Percentiles rank a stretch among this genome's conserved stretches.
phyloP scores from a whole-genome alignment of 108 stramenopile species.

The Parietichytrium sp. region DNA sequence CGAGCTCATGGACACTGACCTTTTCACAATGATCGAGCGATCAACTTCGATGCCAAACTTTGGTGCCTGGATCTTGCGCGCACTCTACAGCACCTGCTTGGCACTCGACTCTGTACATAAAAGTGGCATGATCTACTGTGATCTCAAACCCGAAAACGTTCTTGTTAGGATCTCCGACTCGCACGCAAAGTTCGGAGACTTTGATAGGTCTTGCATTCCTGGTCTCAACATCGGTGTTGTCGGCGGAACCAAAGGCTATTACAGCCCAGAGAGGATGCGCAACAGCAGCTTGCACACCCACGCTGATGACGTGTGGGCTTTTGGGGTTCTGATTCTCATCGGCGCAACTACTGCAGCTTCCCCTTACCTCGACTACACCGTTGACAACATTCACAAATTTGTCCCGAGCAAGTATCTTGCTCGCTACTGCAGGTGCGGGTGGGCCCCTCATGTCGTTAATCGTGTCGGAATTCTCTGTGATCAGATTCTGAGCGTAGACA shows the following conservation, averaged over 20 bases:
- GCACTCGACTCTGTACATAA: conserved; percentile 1
- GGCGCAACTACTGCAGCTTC: conserved; percentile 30
- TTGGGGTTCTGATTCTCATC: conserved; percentile 27
- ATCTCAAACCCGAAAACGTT: conserved; percentile 28
- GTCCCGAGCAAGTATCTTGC: not conserved
- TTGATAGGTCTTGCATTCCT: conserved; percentile 19
- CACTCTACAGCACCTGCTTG: not conserved
- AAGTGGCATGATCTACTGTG: conserved; percentile 22
- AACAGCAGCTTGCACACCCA: conserved; percentile 13
- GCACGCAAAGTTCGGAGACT: conserved; percentile 28
- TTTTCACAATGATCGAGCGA: conserved; percentile 39
- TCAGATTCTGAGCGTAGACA: not conserved
- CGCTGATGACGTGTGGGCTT: conserved; percentile 28
- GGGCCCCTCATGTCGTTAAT: not conserved
- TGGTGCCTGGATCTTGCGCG: not conserved
- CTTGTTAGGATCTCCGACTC: not conserved
- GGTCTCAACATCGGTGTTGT: conserved; percentile 30
- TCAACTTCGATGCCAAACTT: conserved; percentile 11
- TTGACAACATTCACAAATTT: not conserved
- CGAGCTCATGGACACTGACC: conserved; percentile 37
- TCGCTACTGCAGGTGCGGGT: conserved; percentile 1
- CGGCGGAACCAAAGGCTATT: conserved; percentile 31
- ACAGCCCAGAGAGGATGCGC: conserved; percentile 33
- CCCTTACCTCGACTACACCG: conserved; percentile 26
- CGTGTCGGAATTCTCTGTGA: not conserved